These are phyloP conservation scores for Artemisia princeps DNA, from an alignment of 140 eudicot species.

Conservation along the genomic window DNA sequence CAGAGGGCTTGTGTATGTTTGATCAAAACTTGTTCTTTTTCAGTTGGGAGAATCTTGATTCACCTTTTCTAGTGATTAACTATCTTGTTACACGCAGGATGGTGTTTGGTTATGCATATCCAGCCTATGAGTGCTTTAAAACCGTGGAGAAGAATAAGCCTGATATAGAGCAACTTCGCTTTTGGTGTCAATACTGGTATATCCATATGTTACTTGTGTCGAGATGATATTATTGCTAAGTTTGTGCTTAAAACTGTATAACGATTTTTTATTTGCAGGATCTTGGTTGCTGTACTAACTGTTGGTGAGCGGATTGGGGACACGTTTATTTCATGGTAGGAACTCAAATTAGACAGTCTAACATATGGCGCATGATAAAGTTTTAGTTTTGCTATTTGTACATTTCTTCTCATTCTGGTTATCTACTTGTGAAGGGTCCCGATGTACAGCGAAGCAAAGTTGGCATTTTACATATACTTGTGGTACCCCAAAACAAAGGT, in stretches of 20 bases:
- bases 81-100: constrained; percentile 42
- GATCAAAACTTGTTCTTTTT: background rate
- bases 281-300: constrained; percentile 73
- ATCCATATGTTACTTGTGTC: background rate
- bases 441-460: constrained; percentile 88
- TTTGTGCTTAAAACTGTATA: background rate
- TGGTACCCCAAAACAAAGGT: constrained; percentile 95
- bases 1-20: constrained; percentile 88
- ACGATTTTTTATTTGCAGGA: constrained; percentile 47
- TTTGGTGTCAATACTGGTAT: constrained; percentile 99
- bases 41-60: background rate
- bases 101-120: constrained; percentile 84
- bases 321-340: constrained; percentile 82
- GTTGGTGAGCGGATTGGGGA: constrained; percentile 80
- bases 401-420: constrained; percentile 6
- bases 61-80: constrained; percentile 6
- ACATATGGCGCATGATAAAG: background rate
- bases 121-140: constrained; percentile 86
- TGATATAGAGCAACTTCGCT: constrained; percentile 75
- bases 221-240: background rate
- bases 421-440: constrained; percentile 58
- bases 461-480: constrained; percentile 70
- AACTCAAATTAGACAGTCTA: background rate
- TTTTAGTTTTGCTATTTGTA: background rate
- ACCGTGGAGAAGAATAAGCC: constrained; percentile 77